A percentile compares a stretch with the other conserved stretches of the same genome.
phyloP scores from a whole-genome alignment of 1,284 basidiomycete genomes.

The Ustilago hordei region DNA sequence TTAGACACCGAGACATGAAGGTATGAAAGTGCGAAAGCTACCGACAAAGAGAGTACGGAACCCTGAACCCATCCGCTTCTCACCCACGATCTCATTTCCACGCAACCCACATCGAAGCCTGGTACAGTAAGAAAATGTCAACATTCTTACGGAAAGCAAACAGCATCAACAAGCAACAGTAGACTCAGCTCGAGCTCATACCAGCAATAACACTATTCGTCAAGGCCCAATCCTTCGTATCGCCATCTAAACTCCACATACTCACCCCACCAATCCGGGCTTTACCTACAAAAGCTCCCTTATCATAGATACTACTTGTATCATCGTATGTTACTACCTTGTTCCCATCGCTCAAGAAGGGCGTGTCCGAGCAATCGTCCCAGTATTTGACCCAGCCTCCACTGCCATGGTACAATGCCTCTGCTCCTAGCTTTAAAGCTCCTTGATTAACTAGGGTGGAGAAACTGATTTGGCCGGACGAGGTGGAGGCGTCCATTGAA shows the following conservation, averaged over 20 bases:
- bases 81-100: too few species aligned
- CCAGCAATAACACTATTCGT: conserved; percentile 46
- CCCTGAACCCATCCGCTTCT: too few species aligned
- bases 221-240: conserved; percentile 48
- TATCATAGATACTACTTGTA: conserved; percentile 56
- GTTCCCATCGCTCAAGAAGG: conserved; percentile 52
- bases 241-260: conserved; percentile 62
- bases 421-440: conserved; percentile 34
- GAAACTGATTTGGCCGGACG: conserved; percentile 60
- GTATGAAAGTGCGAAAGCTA: too few species aligned
- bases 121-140: background rate
- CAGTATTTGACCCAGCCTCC: conserved; percentile 59
- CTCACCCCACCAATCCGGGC: conserved; percentile 58
- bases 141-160: background rate
- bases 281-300: conserved; percentile 52
- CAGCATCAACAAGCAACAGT: background rate
- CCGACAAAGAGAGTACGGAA: too few species aligned
- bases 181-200: conserved; percentile 26
- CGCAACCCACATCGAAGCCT: too few species aligned
- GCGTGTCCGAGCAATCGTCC: conserved; percentile 64
- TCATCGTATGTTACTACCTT: conserved; percentile 64
- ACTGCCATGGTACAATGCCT: conserved; percentile 35
- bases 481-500: conserved; percentile 23
- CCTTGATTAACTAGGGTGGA: conserved; percentile 44
- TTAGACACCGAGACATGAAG: too few species aligned